Conservation (phyloP, 148 eudicot genomes). For the Spergularia bocconei region DNA sequence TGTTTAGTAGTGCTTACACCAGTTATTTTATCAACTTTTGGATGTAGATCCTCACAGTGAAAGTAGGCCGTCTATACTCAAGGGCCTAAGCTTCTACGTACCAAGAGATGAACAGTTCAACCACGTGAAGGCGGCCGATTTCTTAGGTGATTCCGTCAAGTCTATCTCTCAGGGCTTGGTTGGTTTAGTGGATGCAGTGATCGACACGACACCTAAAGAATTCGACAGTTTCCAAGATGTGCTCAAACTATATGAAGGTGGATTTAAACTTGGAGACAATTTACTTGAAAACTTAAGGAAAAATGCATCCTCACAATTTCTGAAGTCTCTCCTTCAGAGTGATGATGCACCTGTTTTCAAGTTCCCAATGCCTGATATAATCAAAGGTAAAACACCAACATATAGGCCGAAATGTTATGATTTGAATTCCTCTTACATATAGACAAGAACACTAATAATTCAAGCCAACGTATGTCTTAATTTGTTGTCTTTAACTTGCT, state of each 20-base stretch:
- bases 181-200: slow-evolving; percentile 42
- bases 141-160: slow-evolving; percentile 55
- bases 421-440: no score
- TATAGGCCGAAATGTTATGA: no score
- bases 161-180: slow-evolving; percentile 47
- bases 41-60: slow-evolving; percentile 63
- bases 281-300: slow-evolving; percentile 34
- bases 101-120: slow-evolving; percentile 82
- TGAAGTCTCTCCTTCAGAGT: slow-evolving; percentile 45
- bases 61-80: slow-evolving; percentile 52
- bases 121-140: slow-evolving; percentile 59
- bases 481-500: neutral
- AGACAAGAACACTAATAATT: neutral
- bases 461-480: neutral
- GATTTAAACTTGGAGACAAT: slow-evolving; percentile 40
- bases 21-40: neutral
- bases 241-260: slow-evolving; percentile 52
- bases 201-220: slow-evolving; percentile 53
- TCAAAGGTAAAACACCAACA: slow-evolving; percentile 36
- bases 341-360: slow-evolving; percentile 56
- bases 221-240: slow-evolving; percentile 63
- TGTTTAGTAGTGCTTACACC: neutral
- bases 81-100: slow-evolving; percentile 55
- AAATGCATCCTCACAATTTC: slow-evolving; percentile 48
- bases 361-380: slow-evolving; percentile 72